These are phyloP conservation scores for Austroboletus novae-zelandiae DNA, from an alignment of 1,284 basidiomycete genomes.

Conservation along the genomic window DNA sequence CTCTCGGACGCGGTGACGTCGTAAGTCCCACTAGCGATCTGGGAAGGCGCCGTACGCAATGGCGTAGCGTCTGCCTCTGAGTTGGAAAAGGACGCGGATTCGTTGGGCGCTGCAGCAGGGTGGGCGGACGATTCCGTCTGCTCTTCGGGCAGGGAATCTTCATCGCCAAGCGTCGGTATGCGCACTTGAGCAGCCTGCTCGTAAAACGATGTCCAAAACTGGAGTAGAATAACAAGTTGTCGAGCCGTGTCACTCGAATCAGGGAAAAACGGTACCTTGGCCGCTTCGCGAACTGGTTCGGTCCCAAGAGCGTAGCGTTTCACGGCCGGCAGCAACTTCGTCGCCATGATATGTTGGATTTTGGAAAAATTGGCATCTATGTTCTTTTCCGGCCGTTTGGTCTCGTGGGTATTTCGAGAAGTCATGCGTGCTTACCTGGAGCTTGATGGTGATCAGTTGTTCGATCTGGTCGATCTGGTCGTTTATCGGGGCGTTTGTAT, in stretches of 20 bases:
- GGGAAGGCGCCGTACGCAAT: slow-evolving; percentile 12
- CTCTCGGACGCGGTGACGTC: slow-evolving; percentile 55
- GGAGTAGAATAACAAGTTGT: not conserved
- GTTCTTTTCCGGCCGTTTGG: slow-evolving; percentile 52
- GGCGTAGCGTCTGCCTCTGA: slow-evolving; percentile 19
- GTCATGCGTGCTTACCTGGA: slow-evolving; percentile 52
- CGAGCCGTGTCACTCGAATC: too few species aligned
- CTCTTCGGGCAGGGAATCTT: slow-evolving; percentile 52
- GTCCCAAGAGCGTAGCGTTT: slow-evolving; percentile 86
- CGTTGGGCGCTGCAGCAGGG: slow-evolving; percentile 3
- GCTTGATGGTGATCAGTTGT: slow-evolving; percentile 87
- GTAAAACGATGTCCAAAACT: slow-evolving; percentile 98
- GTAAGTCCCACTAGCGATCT: slow-evolving; percentile 22
- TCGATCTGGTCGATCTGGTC: slow-evolving; percentile 95
- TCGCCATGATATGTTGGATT: slow-evolving; percentile 85
- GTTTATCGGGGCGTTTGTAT: slow-evolving; percentile 68
- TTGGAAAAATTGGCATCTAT: slow-evolving; percentile 93
- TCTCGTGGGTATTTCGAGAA: not conserved
- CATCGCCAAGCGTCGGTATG: slow-evolving; percentile 69
- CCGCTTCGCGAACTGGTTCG: slow-evolving; percentile 84
- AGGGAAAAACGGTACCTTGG: slow-evolving; percentile 53
- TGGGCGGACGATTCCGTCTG: slow-evolving; percentile 36
- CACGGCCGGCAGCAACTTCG: slow-evolving; percentile 80
- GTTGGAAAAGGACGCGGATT: slow-evolving; percentile 11
- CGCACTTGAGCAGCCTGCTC: slow-evolving; percentile 87